These are phyloP conservation scores for Salvia rosmarinus DNA, from an alignment of 257 asterid species.

Conservation along the genomic window DNA sequence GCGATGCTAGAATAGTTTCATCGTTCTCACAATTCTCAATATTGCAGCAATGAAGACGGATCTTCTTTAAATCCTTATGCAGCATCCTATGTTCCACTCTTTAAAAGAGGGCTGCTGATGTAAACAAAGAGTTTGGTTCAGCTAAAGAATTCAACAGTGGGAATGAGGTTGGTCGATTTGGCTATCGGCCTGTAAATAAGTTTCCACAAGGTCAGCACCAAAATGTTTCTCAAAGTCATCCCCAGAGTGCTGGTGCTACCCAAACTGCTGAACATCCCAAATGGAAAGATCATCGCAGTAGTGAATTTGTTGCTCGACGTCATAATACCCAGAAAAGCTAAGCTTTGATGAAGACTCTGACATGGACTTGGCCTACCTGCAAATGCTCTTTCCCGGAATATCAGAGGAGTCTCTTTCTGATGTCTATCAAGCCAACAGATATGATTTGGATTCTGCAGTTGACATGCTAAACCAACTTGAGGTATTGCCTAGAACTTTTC, in stretches of 20 bases:
- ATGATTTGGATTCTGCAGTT: conserved; percentile 68
- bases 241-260: conserved; percentile 33
- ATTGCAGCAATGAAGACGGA: conserved; percentile 69
- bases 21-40: conserved; percentile 16
- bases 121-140: conserved; percentile 37
- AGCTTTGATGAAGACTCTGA: conserved; percentile 52
- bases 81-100: conserved; percentile 74
- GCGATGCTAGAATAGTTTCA: background rate
- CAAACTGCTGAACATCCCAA: conserved; percentile 39
- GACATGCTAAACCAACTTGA: conserved; percentile 86
- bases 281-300: conserved; percentile 45
- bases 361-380: conserved; percentile 71
- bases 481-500: conserved; percentile 43
- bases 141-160: conserved; percentile 40
- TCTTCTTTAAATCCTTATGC: conserved; percentile 84
- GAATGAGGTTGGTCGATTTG: conserved; percentile 45
- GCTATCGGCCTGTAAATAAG: conserved; percentile 45
- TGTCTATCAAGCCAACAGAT: conserved; percentile 62
- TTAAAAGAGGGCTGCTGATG: conserved; percentile 54
- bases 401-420: conserved; percentile 75
- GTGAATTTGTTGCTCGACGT: conserved; percentile 55
- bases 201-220: conserved; percentile 37
- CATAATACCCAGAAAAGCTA: conserved; percentile 51
- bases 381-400: conserved; percentile 73
- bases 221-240: conserved; percentile 35